These are phyloP conservation scores for Phytophthora quininea DNA, from an alignment of 352 stramenopile species.

Conservation along the genomic window DNA sequence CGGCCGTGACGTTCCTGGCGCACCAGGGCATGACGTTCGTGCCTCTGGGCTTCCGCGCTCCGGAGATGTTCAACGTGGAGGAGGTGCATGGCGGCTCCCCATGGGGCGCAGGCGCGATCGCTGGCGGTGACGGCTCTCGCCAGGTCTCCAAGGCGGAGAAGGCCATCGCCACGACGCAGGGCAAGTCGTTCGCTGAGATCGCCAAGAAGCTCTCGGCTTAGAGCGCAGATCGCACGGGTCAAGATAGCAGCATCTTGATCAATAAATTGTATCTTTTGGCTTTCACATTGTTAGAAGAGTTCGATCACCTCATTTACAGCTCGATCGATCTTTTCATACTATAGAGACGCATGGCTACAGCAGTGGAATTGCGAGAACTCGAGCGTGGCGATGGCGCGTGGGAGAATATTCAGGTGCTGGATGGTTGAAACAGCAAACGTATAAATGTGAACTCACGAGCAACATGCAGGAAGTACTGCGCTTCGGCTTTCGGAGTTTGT, in stretches of 20 bases:
- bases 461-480: slow-evolving; percentile 53
- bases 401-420: slow-evolving; percentile 70
- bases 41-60: slow-evolving; percentile 27
- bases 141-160: slow-evolving; percentile 83
- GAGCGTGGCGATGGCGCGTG: slow-evolving; percentile 56
- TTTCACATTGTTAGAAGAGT: too few relatives aligned
- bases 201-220: slow-evolving; percentile 81
- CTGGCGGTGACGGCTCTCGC: slow-evolving; percentile 37
- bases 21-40: slow-evolving; percentile 34
- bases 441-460: slow-evolving; percentile 1
- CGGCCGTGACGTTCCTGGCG: slow-evolving; percentile 30
- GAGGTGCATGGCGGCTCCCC: slow-evolving; percentile 33
- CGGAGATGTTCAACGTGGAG: slow-evolving; percentile 35
- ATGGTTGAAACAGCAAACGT: neutral
- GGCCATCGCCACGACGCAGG: slow-evolving; percentile 75
- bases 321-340: slow-evolving; percentile 2
- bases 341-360: slow-evolving; percentile 38
- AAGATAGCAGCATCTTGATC: too few relatives aligned
- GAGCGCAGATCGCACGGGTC: neutral
- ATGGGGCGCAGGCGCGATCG: slow-evolving; percentile 29
- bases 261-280: too few relatives aligned
- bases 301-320: too few relatives aligned
- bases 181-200: slow-evolving; percentile 80
- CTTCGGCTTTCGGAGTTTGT: slow-evolving; percentile 46
- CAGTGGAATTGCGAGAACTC: slow-evolving; percentile 37